Evolutionary conservation across 495 filamentous ascomycete species (phyloP), one percentile per base, ranked within the genome.

Genomic region (Bacidia rubella): DNA sequence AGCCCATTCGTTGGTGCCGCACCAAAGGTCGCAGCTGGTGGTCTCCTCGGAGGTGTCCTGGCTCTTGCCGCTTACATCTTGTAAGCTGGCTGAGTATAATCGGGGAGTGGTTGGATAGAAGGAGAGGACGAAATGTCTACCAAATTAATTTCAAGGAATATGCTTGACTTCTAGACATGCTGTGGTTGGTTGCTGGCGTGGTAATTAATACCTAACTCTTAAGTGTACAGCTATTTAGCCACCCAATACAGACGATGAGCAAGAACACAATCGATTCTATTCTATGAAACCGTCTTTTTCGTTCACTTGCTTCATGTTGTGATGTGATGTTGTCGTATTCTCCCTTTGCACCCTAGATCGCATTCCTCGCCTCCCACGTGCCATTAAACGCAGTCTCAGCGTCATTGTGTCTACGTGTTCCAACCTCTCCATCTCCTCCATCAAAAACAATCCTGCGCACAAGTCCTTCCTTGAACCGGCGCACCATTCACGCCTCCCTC

Each of bases 11-110:
- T 55, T 3, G 62, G 62, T 46, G 62, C 52, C 19, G 62, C 61
- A 27, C 54, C 43, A 61, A 63, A 63, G 53, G 51, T 57, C 26
- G 57, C 58, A 7, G 58, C 60, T 17, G 70, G 65, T 46, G 65
- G 59, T 38, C 64, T 58, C 48, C 50, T 70, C 17, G 62, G 62
- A 41, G 61, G 60, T 20, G 27, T 63, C 54, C 46, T 68, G 52
- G 70, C 67, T 58, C 58, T 70, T 29, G 64, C 58, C 39, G 67
- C 64, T 58, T 68, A 64, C 58, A 52, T 68, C 49, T 57, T 70
- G 63, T 70, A 67, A 67, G 55, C 58, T 56, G 47, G 47, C 20
- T 50, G 17, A 17, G 26, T 9, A 19, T 29, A n/a, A 20, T 50
- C 5, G 10, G 25, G 25, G 17, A 25, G 25, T 11, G n/a, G 32